phyloP scores from a whole-genome alignment of 768 basidiomycete genomes.

The Auricularia auricula-judae region DNA sequence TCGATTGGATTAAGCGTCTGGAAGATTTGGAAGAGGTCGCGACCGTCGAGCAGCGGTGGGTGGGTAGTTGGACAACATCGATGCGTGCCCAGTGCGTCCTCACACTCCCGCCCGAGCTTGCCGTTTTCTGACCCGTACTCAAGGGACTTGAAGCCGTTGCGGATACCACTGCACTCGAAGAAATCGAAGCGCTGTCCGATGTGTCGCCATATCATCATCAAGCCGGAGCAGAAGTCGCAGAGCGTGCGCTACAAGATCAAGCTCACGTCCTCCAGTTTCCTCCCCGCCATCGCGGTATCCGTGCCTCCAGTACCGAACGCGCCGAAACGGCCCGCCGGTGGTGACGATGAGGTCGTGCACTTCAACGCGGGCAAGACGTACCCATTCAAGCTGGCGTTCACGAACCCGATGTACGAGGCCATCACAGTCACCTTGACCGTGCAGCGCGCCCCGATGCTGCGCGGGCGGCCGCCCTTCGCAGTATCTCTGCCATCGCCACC shows the following conservation, averaged over 20 bases:
- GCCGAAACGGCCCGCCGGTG: conserved; percentile 20
- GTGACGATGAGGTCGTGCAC: conserved; percentile 37
- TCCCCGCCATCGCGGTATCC: conserved; percentile 71
- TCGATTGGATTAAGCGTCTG: conserved; percentile 57
- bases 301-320: conserved; percentile 38
- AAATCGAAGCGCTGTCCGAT: conserved; percentile 89
- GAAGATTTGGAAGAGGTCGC: conserved; percentile 55
- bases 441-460: conserved; percentile 50
- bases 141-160: conserved; percentile 76
- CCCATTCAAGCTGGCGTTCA: conserved; percentile 80
- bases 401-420: conserved; percentile 92
- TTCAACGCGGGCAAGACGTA: conserved; percentile 64
- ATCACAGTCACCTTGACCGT: conserved; percentile 85
- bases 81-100: conserved; percentile 49
- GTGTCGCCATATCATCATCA: conserved; percentile 94
- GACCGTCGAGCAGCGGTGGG: conserved; percentile 70
- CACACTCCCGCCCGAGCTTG: not conserved
- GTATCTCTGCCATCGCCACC: conserved; percentile 66
- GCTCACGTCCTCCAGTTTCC: conserved; percentile 87
- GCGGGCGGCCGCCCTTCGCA: conserved; percentile 63
- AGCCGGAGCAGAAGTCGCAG: conserved; percentile 94
- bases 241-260: conserved; percentile 96
- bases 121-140: conserved; percentile 7
- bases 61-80: conserved; percentile 64
- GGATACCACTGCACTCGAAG: conserved; percentile 88